These are phyloP conservation scores for Cicer chorassanicum DNA, from an alignment of 306 rosid species.

Conservation along the genomic window DNA sequence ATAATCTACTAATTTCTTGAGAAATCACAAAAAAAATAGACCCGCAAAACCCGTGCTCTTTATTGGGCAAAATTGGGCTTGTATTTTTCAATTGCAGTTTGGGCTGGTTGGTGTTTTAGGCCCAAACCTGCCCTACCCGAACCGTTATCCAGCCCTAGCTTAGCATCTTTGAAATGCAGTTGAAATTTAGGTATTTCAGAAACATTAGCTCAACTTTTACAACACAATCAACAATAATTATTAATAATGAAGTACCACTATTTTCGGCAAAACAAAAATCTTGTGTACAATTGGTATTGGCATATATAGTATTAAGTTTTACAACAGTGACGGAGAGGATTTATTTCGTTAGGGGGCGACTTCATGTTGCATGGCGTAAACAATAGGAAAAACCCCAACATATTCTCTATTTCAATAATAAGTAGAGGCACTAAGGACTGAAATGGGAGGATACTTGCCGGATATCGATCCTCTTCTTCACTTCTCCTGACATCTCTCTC, in stretches of 20 bases:
- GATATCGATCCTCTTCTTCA: neutral
- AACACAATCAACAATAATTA: neutral
- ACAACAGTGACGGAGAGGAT: conserved; percentile 2
- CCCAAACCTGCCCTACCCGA: no score
- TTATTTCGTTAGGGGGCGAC: conserved; percentile 1
- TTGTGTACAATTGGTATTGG: neutral
- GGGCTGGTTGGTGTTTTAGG: no score
- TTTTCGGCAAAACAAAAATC: neutral
- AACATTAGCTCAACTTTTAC: neutral
- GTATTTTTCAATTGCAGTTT: no score
- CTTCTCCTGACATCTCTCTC: neutral
- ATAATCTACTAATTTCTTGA: no score
- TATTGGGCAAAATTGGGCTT: no score
- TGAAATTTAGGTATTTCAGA: neutral
- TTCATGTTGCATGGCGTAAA: conserved; percentile 38
- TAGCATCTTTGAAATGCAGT: no score
- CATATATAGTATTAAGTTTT: neutral
- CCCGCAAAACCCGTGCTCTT: no score
- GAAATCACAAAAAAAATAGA: no score
- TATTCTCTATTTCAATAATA: conserved; percentile 28
- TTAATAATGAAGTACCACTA: neutral
- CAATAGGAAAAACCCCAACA: conserved; percentile 30
- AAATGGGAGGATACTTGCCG: neutral
- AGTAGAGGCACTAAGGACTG: neutral
- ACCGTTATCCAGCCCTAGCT: no score